Percentiles rank a stretch among this genome's conserved stretches.
Evolutionary conservation across 1,284 basidiomycete genomes (phyloP).

Genomic region (Anthracocystis panici-leucophaei): DNA sequence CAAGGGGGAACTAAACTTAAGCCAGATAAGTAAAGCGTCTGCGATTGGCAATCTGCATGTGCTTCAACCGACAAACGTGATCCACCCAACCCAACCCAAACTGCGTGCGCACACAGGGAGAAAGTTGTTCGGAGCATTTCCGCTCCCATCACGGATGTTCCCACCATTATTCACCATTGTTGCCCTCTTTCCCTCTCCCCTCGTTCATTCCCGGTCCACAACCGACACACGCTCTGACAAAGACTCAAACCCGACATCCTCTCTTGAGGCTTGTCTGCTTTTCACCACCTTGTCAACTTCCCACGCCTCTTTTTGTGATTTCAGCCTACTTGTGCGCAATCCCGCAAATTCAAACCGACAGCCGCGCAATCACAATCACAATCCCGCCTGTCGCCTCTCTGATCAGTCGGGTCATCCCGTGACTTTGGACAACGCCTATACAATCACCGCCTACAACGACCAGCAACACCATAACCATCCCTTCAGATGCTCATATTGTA

Average conservation of each 20-base stretch:
- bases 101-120: too few species aligned
- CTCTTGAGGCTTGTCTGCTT: not conserved
- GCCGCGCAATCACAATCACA: too few species aligned
- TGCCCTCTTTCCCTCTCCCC: not conserved
- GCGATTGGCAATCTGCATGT: not conserved
- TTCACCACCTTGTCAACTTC: not conserved
- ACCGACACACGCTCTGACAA: not conserved
- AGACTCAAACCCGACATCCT: not conserved
- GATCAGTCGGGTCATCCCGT: too few species aligned
- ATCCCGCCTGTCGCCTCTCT: too few species aligned
- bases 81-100: too few species aligned
- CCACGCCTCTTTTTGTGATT: not conserved
- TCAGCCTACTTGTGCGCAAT: too few species aligned
- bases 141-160: not conserved
- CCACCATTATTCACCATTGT: conserved; percentile 4
- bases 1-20: too few species aligned
- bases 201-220: not conserved
- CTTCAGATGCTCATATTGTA: conserved; percentile 15
- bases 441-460: not conserved
- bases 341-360: too few species aligned
- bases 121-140: not conserved
- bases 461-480: not conserved
- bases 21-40: too few species aligned
- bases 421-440: too few species aligned
- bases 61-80: not conserved